Evolutionary conservation across 345 rosid genomes (phyloP).

Genomic region (Jatropha curcas): DNA sequence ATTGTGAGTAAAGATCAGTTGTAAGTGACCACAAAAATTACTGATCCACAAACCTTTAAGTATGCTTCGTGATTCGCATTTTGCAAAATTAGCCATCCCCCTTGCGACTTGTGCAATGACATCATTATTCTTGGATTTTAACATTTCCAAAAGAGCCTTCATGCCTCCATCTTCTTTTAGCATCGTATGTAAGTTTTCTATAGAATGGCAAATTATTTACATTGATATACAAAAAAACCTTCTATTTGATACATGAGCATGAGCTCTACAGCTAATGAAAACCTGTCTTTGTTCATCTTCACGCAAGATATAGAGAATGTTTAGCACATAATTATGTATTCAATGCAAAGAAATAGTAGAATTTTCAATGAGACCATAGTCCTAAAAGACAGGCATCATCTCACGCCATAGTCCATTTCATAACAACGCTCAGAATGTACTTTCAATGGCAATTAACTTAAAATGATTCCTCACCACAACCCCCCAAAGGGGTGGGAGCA

Average conservation of each 20-base stretch:
- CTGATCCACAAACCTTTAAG: slow-evolving; percentile 57
- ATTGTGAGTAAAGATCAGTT: not conserved
- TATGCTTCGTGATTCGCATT: slow-evolving; percentile 85
- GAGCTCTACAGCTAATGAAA: not conserved
- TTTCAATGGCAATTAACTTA: not conserved
- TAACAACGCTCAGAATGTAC: not conserved
- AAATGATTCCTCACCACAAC: not conserved
- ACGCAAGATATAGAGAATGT: not conserved
- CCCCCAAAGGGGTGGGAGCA: too few species aligned
- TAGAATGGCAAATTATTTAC: slow-evolving; percentile 11
- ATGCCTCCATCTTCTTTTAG: slow-evolving; percentile 84
- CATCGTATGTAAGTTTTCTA: slow-evolving; percentile 70
- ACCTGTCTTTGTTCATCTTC: not conserved
- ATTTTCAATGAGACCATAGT: not conserved
- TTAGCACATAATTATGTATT: not conserved
- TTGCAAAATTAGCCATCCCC: slow-evolving; percentile 93
- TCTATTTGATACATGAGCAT: not conserved
- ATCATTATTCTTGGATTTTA: slow-evolving; percentile 55
- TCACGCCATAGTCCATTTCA: not conserved
- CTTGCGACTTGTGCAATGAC: slow-evolving; percentile 91
- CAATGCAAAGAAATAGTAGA: not conserved
- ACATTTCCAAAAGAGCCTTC: slow-evolving; percentile 72
- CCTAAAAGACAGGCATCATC: not conserved
- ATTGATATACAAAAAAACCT: slow-evolving; percentile 1
- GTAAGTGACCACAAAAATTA: not conserved